These are phyloP conservation scores for Aspergillus asperescens DNA, from an alignment of 495 filamentous ascomycete species.

Conservation along the genomic window DNA sequence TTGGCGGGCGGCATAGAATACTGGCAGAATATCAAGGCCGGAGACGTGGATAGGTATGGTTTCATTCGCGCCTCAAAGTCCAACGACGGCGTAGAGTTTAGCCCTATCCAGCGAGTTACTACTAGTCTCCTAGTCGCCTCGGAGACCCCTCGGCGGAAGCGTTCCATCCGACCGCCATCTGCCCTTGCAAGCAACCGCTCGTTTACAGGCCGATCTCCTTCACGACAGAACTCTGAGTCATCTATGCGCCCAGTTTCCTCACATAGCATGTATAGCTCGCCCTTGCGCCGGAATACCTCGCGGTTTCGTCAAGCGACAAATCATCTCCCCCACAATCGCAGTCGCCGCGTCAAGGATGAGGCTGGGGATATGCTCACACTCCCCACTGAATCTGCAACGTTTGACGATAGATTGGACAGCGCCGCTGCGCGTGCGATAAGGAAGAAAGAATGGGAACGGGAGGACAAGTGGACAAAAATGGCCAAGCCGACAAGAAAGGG, in stretches of 20 bases:
- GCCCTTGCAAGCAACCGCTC: constrained; percentile 37
- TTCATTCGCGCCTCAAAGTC: constrained; percentile 63
- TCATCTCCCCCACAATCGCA: constrained; percentile 66
- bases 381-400: constrained; percentile 59
- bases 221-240: constrained; percentile 35
- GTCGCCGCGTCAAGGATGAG: constrained; percentile 73
- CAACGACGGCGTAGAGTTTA: constrained; percentile 39
- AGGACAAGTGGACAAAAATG: constrained; percentile 98
- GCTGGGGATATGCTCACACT: constrained; percentile 85
- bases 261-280: constrained; percentile 41
- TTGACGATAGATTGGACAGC: constrained; percentile 49
- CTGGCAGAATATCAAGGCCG: constrained; percentile 86
- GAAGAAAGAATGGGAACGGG: constrained; percentile 73
- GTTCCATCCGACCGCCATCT: constrained; percentile 47
- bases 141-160: constrained; percentile 54
- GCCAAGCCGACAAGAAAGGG: constrained; percentile 58
- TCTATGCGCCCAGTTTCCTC: constrained; percentile 41
- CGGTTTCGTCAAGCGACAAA: constrained; percentile 63
- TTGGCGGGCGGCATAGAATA: constrained; percentile 86
- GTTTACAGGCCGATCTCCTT: constrained; percentile 52
- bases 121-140: constrained; percentile 60
- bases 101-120: constrained; percentile 59
- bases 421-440: constrained; percentile 55
- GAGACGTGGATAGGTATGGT: constrained; percentile 87
- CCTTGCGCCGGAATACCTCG: constrained; percentile 36